These are phyloP conservation scores for Cordyceps fumosorosea DNA, from an alignment of 2,329 filamentous ascomycete species.

Conservation along the genomic window DNA sequence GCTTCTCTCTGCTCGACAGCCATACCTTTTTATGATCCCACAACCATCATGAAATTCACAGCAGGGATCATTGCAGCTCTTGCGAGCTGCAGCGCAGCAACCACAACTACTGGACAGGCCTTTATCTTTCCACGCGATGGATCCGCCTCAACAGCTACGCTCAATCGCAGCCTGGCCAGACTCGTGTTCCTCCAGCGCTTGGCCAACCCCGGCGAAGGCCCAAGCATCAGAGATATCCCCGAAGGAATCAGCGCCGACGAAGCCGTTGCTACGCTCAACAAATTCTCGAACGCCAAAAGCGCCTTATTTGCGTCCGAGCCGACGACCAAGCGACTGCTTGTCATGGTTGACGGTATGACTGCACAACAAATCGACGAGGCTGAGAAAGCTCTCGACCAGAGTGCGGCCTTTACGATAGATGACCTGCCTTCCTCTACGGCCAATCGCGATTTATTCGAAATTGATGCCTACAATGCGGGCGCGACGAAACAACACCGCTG, in stretches of 20 bases:
- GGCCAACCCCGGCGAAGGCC: slow-evolving; percentile 39
- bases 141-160: slow-evolving; percentile 29
- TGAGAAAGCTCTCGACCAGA: slow-evolving; percentile 28
- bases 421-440: slow-evolving; percentile 38
- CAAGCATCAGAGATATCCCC: slow-evolving; percentile 41
- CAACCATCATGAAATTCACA: slow-evolving; percentile 36
- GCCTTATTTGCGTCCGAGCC: slow-evolving; percentile 40
- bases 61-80: slow-evolving; percentile 33
- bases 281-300: slow-evolving; percentile 47
- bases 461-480: slow-evolving; percentile 35
- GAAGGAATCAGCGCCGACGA: slow-evolving; percentile 35
- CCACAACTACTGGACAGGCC: slow-evolving; percentile 40
- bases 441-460: slow-evolving; percentile 35
- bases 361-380: slow-evolving; percentile 38
- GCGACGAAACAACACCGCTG: slow-evolving; percentile 31
- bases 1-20: slow-evolving; percentile 15
- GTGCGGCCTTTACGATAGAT: slow-evolving; percentile 43
- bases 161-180: slow-evolving; percentile 49
- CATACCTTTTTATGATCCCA: slow-evolving; percentile 27
- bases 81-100: slow-evolving; percentile 32
- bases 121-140: slow-evolving; percentile 41
- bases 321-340: slow-evolving; percentile 46
- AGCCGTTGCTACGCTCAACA: slow-evolving; percentile 51
- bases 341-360: slow-evolving; percentile 52
- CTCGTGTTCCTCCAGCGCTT: slow-evolving; percentile 54